phyloP scores from a whole-genome alignment of 2,329 filamentous ascomycete genomes.

The Hansfordia pulvinata region DNA sequence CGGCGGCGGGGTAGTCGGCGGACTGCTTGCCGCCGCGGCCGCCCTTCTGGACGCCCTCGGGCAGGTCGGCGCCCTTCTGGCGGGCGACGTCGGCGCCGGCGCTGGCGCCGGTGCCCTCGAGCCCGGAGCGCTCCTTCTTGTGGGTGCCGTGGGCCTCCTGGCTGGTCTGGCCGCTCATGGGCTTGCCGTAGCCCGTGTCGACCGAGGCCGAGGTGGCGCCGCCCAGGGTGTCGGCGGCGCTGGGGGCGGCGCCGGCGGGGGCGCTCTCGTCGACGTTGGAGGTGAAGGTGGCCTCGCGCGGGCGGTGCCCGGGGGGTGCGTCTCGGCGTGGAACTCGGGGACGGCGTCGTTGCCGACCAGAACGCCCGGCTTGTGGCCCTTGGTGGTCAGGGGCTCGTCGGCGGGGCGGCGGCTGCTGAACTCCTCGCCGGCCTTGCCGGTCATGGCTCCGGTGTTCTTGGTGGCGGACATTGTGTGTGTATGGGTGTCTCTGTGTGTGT shows the following conservation, averaged over 20 bases:
- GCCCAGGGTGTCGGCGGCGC: conserved; percentile 22
- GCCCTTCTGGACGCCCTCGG: conserved; percentile 15
- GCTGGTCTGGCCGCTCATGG: conserved; percentile 25
- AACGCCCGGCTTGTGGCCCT: conserved; percentile 48
- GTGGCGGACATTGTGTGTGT: too few species aligned
- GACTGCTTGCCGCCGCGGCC: conserved; percentile 9
- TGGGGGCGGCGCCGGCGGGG: conserved; percentile 16
- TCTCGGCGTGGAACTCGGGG: conserved; percentile 51
- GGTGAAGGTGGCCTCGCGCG: conserved; percentile 29
- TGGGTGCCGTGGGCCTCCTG: conserved; percentile 22
- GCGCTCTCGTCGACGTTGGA: conserved; percentile 19
- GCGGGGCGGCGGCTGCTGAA: conserved; percentile 37
- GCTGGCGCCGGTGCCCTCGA: conserved; percentile 24
- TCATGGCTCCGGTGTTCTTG: too few species aligned
- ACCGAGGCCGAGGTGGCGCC: conserved; percentile 31
- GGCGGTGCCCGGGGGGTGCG: conserved; percentile 47
- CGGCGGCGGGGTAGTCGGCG: conserved; percentile 11
- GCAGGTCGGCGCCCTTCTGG: conserved; percentile 15
- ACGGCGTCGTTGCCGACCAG: conserved; percentile 42
- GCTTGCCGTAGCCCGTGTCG: conserved; percentile 27
- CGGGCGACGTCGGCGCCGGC: conserved; percentile 12
- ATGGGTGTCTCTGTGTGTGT: too few species aligned
- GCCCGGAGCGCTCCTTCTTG: conserved; percentile 19
- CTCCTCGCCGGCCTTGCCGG: too few species aligned
- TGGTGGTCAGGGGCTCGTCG: conserved; percentile 35